phyloP scores from a whole-genome alignment of 177 flowering plant species.

The Tripterygium wilfordii region DNA sequence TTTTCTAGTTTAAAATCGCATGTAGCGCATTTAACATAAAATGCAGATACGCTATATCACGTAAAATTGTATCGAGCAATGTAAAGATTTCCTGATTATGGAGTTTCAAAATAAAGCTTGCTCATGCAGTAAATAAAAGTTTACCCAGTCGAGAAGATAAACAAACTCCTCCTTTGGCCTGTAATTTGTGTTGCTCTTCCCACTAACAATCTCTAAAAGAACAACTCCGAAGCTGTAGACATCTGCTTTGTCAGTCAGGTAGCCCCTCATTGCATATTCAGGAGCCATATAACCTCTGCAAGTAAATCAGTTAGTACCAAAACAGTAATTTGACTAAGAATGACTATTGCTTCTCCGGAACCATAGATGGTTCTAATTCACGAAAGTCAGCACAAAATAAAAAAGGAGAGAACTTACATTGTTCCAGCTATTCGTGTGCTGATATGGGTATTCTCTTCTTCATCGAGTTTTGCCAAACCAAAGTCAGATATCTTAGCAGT shows the following conservation, averaged over 20 bases:
- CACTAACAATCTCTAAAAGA: slow-evolving; percentile 73
- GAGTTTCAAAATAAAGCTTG: too few species aligned
- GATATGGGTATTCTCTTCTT: slow-evolving; percentile 89
- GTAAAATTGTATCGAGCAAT: too few species aligned
- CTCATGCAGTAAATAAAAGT: too few species aligned
- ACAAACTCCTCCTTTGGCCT: slow-evolving; percentile 68
- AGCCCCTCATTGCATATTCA: slow-evolving; percentile 94
- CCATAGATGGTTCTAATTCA: too few species aligned
- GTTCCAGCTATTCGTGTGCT: slow-evolving; percentile 96
- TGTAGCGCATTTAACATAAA: too few species aligned
- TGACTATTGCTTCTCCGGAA: too few species aligned
- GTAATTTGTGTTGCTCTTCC: slow-evolving; percentile 82
- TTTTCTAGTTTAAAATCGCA: too few species aligned
- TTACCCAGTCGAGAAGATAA: slow-evolving; percentile 92
- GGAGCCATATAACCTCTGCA: slow-evolving; percentile 96
- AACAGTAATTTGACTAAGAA: too few species aligned
- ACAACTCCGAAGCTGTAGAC: slow-evolving; percentile 86
- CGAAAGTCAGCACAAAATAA: too few species aligned
- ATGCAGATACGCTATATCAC: too few species aligned
- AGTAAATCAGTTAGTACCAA: too few species aligned
- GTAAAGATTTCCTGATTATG: too few species aligned
- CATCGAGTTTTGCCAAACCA: slow-evolving; percentile 92
- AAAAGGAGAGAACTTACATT: slow-evolving; percentile 41
- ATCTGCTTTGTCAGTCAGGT: slow-evolving; percentile 86
- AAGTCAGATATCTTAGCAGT: slow-evolving; percentile 95